Base-by-base conservation (phyloP, 345 rosid species). In the Rhizophora mangle region DNA sequence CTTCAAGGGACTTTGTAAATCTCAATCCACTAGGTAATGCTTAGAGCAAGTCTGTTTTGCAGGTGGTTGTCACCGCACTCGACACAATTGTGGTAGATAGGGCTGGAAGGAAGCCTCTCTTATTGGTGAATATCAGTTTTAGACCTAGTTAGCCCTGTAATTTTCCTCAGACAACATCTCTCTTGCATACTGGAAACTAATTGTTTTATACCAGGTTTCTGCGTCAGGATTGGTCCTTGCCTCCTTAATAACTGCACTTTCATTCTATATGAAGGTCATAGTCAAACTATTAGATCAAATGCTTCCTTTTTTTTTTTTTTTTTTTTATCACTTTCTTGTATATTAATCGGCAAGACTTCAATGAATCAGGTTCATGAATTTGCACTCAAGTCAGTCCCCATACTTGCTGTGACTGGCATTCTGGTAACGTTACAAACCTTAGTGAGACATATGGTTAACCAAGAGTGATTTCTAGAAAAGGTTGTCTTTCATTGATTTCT, bases 31-130 rank as follows among this genome's bases (percentile, higher is more conserved):
- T 32, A 26, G 53, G 21, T 46, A n/a, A 19, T 34, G 57, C 36
- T 39, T 49, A 72, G 36, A 54, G 29, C 26, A 15, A 36, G 19
- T 43, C 20, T 68, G 32, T 26, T 37, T 70, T 78, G 60, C 82
- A 94, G 96, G 86, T 94, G 65, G 82, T 88, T 11, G 79, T 94
- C 79, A 91, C 97, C 15, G 89, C 79, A 22, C 85, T 91, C 43
- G 84, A 81, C 26, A 79, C 89, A 64, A 73, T 78, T 8, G 78
- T 91, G 71, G 86, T 89, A 26, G 96, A 93, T 75, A 89, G 78
- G 82, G 96, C 82, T 7, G 96, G 97, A 87, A 89, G 97, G 82
- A 93, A 89, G 80, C 98, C 95, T 53, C 84, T 91, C 55, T 74
- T 89, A 74, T 64, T 89, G 89, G 98, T 87, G 87, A 60, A 31